Evolutionary conservation across 345 rosid species (phyloP).

Genomic region (Lumnitzera littorea): DNA sequence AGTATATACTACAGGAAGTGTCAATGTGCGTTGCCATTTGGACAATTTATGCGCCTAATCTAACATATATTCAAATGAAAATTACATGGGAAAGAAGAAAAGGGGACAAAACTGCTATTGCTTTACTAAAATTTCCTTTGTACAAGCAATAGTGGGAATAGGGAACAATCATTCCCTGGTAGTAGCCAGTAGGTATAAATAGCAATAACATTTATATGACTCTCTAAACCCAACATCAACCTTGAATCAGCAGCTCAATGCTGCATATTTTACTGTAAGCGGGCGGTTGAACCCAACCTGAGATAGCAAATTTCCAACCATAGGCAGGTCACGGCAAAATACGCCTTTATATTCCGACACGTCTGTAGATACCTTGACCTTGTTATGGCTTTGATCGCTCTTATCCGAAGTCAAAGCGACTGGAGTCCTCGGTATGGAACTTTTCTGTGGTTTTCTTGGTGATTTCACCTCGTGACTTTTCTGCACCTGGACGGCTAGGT

Average conservation of each 20-base stretch:
- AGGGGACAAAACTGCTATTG: too few relatives aligned
- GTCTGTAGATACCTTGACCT: slow-evolving; percentile 17
- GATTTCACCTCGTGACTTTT: slow-evolving; percentile 18
- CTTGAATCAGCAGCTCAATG: slow-evolving; percentile 65
- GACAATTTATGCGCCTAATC: too few relatives aligned
- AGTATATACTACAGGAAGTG: too few relatives aligned
- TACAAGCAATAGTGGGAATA: too few relatives aligned
- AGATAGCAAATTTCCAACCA: slow-evolving; percentile 66
- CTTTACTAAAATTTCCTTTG: too few relatives aligned
- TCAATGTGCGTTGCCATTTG: too few relatives aligned
- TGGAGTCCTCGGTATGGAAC: not conserved
- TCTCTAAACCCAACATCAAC: slow-evolving; percentile 30
- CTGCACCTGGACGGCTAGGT: slow-evolving; percentile 35
- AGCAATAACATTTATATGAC: slow-evolving; percentile 4
- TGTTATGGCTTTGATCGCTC: slow-evolving; percentile 12
- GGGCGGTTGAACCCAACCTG: slow-evolving; percentile 74
- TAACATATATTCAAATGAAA: too few relatives aligned
- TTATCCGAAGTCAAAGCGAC: slow-evolving; percentile 8
- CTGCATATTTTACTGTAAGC: slow-evolving; percentile 68
- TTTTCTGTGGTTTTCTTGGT: slow-evolving; percentile 16
- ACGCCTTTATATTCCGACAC: slow-evolving; percentile 53
- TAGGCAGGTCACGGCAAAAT: slow-evolving; percentile 85
- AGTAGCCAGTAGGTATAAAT: too few relatives aligned
- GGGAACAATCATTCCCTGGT: too few relatives aligned
- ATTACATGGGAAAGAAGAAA: too few relatives aligned